These are phyloP conservation scores for Daucus carota DNA, from an alignment of 129 eudicot species.

Conservation along the genomic window DH1_v3.0 NC_030382.2:48862001-48862500, in stretches of 20 bases:
- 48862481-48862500: neutral
- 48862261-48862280: constrained; percentile 4
- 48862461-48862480: constrained; percentile 11
- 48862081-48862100: constrained; percentile 5
- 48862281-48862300: constrained; percentile 4
- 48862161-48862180: neutral
- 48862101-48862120: neutral
- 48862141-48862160: neutral
- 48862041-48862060: neutral
- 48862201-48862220: constrained; percentile 4
- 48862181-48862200: neutral
- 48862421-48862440: neutral
- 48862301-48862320: neutral
- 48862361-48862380: neutral
- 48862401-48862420: neutral
- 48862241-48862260: constrained; percentile 6
- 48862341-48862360: neutral
- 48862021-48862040: neutral
- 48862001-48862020: constrained; percentile 5
- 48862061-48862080: neutral
- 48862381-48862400: neutral
- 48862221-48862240: constrained; percentile 8
- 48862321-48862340: neutral
- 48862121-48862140: neutral
- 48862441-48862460: constrained; percentile 5